Evolutionary conservation across 345 rosid genomes (phyloP), one percentile per base, ranked within the genome.

Genomic region (Arabis hirsuta): DNA sequence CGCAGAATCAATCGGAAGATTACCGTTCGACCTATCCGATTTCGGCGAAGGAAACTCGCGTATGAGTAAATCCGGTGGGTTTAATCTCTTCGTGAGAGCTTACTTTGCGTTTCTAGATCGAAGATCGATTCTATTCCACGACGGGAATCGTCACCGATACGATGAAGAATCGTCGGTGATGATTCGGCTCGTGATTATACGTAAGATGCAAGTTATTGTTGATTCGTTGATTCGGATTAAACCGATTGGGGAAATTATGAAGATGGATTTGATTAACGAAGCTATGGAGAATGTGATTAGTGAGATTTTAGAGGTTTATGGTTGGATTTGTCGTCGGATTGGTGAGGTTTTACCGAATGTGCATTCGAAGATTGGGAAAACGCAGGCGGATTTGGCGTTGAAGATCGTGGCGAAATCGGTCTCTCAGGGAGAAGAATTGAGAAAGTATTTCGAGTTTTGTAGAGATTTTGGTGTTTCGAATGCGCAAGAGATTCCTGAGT

Each of bases 1-100:
- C 1, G 74, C 78, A 3, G 78, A 78, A 19, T 73, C 77, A 3
- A 86, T 91, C 22, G 88, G 86, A 3, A 78, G 87, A 3, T 55
- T 94, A 56, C 91, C 95, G 0, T 94, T 94, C 34, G 96, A 91
- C 72, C 82, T 94, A 8, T 88, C 96, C 1, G 48, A 63, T 48
- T 94, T 94, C 78, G 41, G 46, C 6, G 87, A 86, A 34, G 77
- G 81, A 0, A 83, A 80, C 52, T 80, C 81, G 0, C 51, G 61
- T 2, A 66, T 79, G 7, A 26, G 32, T 67, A 74, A 36, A 54
- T 43, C 76, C 10, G 83, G 90, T 65, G 92, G 91, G 4, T 88
- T 80, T 58, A 78, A 83, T 24, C 57, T 62, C 11, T 87, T 94
- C 38, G 79, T 89, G 27, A 85, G 96, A 0, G 59, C 84, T 29